These are phyloP conservation scores for Agrocybe chaxingu DNA, from an alignment of 768 basidiomycete species.

Conservation along the genomic window DNA sequence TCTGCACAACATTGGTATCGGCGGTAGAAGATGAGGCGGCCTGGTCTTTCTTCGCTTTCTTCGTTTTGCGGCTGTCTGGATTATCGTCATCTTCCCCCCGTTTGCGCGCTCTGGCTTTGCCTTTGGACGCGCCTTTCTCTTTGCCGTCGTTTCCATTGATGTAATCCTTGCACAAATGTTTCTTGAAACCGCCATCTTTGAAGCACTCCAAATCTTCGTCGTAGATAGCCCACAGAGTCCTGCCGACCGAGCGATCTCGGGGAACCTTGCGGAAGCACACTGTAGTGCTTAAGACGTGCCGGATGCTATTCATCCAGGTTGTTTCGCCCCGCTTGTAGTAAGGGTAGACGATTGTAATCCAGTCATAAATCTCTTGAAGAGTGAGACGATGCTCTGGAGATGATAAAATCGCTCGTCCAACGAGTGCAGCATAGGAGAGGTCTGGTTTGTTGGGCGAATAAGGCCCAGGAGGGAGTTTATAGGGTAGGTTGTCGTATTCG, in stretches of 20 bases:
- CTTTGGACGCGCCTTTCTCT: slow-evolving; percentile 27
- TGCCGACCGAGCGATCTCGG: slow-evolving; percentile 72
- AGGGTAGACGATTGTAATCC: slow-evolving; percentile 91
- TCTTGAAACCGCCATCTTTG: slow-evolving; percentile 77
- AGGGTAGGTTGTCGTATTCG: slow-evolving; percentile 66
- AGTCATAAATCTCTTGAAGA: slow-evolving; percentile 94
- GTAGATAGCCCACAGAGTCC: slow-evolving; percentile 86
- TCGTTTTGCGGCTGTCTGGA: slow-evolving; percentile 38
- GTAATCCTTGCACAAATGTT: slow-evolving; percentile 52
- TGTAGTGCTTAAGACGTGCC: slow-evolving; percentile 94
- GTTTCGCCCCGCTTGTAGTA: slow-evolving; percentile 90
- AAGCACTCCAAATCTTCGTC: slow-evolving; percentile 84
- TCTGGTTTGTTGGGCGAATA: slow-evolving; percentile 80
- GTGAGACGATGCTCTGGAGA: slow-evolving; percentile 82
- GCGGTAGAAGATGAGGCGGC: slow-evolving; percentile 18
- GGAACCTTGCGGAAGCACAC: slow-evolving; percentile 86
- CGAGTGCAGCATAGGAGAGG: slow-evolving; percentile 90
- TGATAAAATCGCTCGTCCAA: slow-evolving; percentile 91
- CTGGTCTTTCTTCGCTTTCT: slow-evolving; percentile 43
- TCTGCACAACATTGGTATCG: slow-evolving; percentile 18
- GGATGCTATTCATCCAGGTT: slow-evolving; percentile 97
- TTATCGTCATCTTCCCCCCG: slow-evolving; percentile 35
- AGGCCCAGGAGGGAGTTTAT: slow-evolving; percentile 79
- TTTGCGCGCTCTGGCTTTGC: slow-evolving; percentile 33
- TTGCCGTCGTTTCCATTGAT: slow-evolving; percentile 32